phyloP scores from a whole-genome alignment of 352 stramenopile genomes.

The Pythium chondricola region DNA sequence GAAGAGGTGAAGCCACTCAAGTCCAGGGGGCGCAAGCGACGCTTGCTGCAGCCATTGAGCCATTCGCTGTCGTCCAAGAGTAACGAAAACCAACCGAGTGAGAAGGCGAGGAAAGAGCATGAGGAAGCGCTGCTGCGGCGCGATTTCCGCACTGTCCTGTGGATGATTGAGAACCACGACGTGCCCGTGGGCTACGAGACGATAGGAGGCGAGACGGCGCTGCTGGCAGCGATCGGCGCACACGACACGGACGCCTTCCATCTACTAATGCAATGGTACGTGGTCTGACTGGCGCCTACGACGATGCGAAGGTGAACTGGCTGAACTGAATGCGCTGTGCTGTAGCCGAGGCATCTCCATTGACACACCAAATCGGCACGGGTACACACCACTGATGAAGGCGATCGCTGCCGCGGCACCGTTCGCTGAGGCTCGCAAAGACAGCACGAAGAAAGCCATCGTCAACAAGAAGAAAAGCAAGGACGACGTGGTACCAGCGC shows the following conservation, averaged over 20 bases:
- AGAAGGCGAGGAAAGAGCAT: constrained; percentile 23
- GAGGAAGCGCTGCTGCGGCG: constrained; percentile 48
- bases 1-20: not conserved
- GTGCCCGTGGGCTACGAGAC: constrained; percentile 48
- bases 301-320: too few relatives aligned
- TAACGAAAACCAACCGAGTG: not conserved
- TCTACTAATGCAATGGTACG: constrained; percentile 41
- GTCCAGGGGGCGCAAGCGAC: constrained; percentile 5
- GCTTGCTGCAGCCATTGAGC: constrained; percentile 2
- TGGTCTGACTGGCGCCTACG: too few relatives aligned
- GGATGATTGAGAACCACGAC: constrained; percentile 60
- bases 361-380: constrained; percentile 37
- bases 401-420: constrained; percentile 42
- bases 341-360: constrained; percentile 51
- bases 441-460: not conserved
- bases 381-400: constrained; percentile 75
- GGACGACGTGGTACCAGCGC: not conserved
- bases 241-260: constrained; percentile 36
- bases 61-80: not conserved
- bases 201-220: constrained; percentile 39
- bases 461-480: constrained; percentile 1
- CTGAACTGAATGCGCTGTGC: too few relatives aligned
- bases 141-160: constrained; percentile 58
- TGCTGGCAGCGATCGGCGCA: constrained; percentile 47
- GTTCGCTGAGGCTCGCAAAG: constrained; percentile 11